phyloP scores from a whole-genome alignment of 805 yeast genomes.

The Metschnikowia amazonensis region DNA sequence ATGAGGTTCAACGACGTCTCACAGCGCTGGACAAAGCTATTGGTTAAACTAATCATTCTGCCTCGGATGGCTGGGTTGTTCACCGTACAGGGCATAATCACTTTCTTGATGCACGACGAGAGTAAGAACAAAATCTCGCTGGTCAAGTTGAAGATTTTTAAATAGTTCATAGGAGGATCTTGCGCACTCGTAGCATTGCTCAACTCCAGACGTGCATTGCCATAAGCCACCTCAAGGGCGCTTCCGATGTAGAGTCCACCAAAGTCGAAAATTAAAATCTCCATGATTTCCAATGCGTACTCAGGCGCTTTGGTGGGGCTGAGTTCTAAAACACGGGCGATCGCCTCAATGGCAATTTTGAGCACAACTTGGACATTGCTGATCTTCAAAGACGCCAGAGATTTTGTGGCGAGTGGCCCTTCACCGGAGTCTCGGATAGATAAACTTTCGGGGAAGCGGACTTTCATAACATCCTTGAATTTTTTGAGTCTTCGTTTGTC shows the following conservation, averaged over 20 bases:
- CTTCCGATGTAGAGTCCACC: constrained; percentile 73
- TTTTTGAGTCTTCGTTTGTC: constrained; percentile 49
- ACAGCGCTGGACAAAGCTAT: constrained; percentile 54
- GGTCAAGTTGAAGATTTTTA: constrained; percentile 48
- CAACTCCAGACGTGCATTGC: constrained; percentile 35
- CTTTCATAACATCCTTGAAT: constrained; percentile 54
- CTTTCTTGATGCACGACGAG: constrained; percentile 69
- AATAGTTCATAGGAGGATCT: constrained; percentile 42
- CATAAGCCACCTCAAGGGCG: constrained; percentile 69
- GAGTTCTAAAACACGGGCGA: constrained; percentile 72
- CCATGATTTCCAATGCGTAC: constrained; percentile 62
- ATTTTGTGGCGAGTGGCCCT: constrained; percentile 14
- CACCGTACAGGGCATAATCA: constrained; percentile 69
- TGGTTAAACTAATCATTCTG: constrained; percentile 58
- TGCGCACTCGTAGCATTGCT: constrained; percentile 22
- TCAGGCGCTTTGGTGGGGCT: constrained; percentile 59
- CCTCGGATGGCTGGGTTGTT: constrained; percentile 55
- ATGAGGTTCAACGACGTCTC: constrained; percentile 66
- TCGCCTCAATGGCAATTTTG: constrained; percentile 66
- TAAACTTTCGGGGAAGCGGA: constrained; percentile 29
- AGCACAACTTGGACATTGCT: constrained; percentile 58
- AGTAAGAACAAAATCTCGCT: constrained; percentile 61
- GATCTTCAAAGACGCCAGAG: constrained; percentile 31
- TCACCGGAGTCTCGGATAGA: constrained; percentile 12
- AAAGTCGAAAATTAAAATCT: constrained; percentile 61